Conservation (phyloP, 2,329 filamentous ascomycete species). For the Aspergillus chevalieri region DNA sequence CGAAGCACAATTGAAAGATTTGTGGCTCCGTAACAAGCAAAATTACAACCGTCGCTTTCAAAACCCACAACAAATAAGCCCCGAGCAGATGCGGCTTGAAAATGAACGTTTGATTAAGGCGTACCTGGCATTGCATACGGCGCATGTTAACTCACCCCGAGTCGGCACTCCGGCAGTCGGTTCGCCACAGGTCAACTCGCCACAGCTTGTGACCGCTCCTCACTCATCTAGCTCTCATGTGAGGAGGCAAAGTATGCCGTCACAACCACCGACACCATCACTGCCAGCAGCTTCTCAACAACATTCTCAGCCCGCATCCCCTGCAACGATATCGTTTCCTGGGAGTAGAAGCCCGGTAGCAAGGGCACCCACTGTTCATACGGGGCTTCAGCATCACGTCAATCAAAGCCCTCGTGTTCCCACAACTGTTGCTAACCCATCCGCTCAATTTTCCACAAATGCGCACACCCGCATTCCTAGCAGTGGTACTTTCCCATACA, state of each 20-base stretch:
- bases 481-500: background rate
- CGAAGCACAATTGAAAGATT: constrained; percentile 10
- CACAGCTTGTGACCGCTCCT: background rate
- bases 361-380: background rate
- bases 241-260: background rate
- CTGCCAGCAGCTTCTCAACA: constrained; percentile 5
- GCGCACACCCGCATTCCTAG: background rate
- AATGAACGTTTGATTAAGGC: constrained; percentile 9
- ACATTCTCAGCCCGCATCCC: background rate
- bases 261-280: background rate
- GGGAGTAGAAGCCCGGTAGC: background rate
- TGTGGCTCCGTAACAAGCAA: constrained; percentile 15
- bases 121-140: constrained; percentile 13
- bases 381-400: background rate
- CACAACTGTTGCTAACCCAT: background rate
- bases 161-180: background rate
- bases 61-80: background rate
- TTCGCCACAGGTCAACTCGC: background rate
- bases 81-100: constrained; percentile 10
- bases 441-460: background rate
- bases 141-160: background rate
- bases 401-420: background rate
- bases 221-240: background rate
- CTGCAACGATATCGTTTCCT: background rate
- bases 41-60: constrained; percentile 13